Conservation (phyloP, 139 green algal genomes). For the Auxenochlorella pyrenoidosa region DNA sequence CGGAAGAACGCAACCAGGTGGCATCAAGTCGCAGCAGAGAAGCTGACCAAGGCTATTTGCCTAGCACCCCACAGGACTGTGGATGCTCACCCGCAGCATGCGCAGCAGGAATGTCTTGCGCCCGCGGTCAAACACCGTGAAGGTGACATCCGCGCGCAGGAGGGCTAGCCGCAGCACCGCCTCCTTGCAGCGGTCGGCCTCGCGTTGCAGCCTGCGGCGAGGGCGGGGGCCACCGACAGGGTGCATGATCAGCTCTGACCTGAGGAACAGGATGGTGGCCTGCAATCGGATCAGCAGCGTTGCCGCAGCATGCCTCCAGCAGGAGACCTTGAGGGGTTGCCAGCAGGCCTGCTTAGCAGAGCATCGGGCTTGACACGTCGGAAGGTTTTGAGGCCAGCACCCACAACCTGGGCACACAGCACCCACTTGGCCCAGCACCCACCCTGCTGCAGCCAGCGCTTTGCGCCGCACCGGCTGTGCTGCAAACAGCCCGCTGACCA, state of each 20-base stretch:
- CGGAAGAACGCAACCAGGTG: background rate
- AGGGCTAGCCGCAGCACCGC: slow-evolving; percentile 35
- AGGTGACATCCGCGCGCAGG: slow-evolving; percentile 39
- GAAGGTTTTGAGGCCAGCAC: too few species aligned
- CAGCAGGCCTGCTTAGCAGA: background rate
- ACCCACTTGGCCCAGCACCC: background rate
- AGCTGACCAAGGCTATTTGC: background rate
- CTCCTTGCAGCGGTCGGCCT: slow-evolving; percentile 45
- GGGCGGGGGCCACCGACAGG: background rate
- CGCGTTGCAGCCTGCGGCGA: slow-evolving; percentile 37
- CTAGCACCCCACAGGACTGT: too few species aligned
- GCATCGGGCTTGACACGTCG: background rate
- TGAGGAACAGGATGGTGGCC: too few species aligned
- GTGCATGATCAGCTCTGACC: too few species aligned
- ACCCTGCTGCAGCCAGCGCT: slow-evolving; percentile 24
- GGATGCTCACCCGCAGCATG: slow-evolving; percentile 24
- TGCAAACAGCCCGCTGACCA: slow-evolving; percentile 49
- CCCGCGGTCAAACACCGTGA: slow-evolving; percentile 37
- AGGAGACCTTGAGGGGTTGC: background rate
- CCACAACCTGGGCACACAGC: background rate
- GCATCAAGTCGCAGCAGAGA: too few species aligned
- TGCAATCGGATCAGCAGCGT: too few species aligned
- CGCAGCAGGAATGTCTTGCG: slow-evolving; percentile 10
- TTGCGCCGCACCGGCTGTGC: slow-evolving; percentile 50
- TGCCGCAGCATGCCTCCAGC: too few species aligned